Evolutionary conservation across 164 flowering plant genomes (phyloP), one percentile per base, ranked within the genome.

Genomic region (Kingdonia uniflora): DNA sequence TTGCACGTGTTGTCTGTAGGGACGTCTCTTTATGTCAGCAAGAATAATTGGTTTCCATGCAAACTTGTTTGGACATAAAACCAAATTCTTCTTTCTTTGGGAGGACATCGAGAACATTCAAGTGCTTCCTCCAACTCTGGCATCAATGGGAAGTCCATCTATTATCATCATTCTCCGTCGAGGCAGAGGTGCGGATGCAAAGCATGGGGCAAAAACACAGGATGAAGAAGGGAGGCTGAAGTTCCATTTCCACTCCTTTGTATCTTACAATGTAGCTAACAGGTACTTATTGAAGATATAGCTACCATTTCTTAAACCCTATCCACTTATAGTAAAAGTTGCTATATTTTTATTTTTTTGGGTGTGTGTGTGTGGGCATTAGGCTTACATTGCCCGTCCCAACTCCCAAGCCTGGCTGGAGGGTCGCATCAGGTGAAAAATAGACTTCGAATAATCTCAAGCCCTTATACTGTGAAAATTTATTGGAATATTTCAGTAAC

Each of bases 61-160:
- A 38, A 87, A 84, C 66, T 58, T 92, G 54, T 92, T 92, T 72
- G 96, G 95, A 37, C 92, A 79, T 57, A 92, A 75, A 71, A 87
- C 94, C 13, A 92, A 75, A 24, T 92, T 92, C 74, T 92, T 78
- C 71, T 82, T 92, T 64, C 84, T 87, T 8, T 92, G 98, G 96
- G 96, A 85, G 70, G 98, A 92, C 59, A 80, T 92, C 33, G 96
- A 92, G 68, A 95, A 82, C n/a, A 80, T 87, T 65, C 80, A 80
- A 74, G 77, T 82, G 12, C 53, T 66, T 42, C 63, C 95, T 53
- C 90, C 96, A 20, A 74, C 86, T 52, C 64, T 92, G 56, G 68
- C 92, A 29, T 80, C 98, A 52, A 87, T 92, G 84, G 96, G 95
- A 26, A 92, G 98, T 70, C 98, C 96, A 42, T 66, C 80, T 19